Evolutionary conservation across 2,329 filamentous ascomycete genomes (phyloP).

Genomic region (Thelonectria discophora): DNA sequence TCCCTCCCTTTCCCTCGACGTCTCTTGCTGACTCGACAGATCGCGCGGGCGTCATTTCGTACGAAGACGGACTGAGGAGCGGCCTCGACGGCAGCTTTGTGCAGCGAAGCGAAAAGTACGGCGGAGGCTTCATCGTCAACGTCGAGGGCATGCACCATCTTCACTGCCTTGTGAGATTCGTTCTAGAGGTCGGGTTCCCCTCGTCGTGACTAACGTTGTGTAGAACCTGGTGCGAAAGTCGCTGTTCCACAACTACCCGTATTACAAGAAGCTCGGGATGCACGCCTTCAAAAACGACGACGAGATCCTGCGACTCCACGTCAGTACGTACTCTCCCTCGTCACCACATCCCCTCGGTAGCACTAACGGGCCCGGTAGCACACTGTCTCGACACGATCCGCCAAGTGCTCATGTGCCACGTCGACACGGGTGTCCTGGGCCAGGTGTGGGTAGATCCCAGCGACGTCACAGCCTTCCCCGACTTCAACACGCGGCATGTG

Average conservation of each 20-base stretch:
- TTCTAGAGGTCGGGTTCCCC: accelerated
- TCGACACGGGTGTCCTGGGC: constrained; percentile 67
- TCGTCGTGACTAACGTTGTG: no score
- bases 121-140: constrained; percentile 67
- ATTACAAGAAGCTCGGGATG: constrained; percentile 60
- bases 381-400: constrained; percentile 70
- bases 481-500: constrained; percentile 68
- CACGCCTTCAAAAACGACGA: constrained; percentile 66
- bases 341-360: not conserved
- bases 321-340: constrained; percentile 55
- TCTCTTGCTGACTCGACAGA: constrained; percentile 44
- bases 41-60: constrained; percentile 58
- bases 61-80: constrained; percentile 57
- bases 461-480: constrained; percentile 61
- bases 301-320: constrained; percentile 62
- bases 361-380: constrained; percentile 16
- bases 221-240: constrained; percentile 67
- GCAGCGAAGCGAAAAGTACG: constrained; percentile 62
- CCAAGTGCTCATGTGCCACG: constrained; percentile 70
- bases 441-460: constrained; percentile 65
- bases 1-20: not conserved
- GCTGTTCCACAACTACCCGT: constrained; percentile 66
- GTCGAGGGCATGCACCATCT: constrained; percentile 65
- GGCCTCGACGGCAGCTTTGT: constrained; percentile 65
- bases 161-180: constrained; percentile 60